Evolutionary conservation across 75 land plant species (phyloP).

Genomic region (Pseudotsuga menziesii): DNA sequence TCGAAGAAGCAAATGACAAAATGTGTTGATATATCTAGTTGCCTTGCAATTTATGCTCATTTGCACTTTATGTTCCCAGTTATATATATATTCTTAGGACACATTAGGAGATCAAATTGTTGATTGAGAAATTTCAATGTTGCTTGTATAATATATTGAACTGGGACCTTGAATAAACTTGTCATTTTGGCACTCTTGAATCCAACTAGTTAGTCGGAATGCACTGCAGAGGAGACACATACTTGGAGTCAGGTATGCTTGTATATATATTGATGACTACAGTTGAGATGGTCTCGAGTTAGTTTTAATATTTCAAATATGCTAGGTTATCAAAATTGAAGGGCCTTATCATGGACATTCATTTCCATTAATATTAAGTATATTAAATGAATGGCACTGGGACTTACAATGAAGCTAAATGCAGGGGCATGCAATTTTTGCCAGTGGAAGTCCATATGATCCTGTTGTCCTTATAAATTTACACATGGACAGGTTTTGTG

Average conservation of each 20-base stretch:
- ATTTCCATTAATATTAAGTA: background rate
- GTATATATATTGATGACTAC: background rate
- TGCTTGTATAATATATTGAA: background rate
- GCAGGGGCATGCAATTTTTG: conserved; percentile 43
- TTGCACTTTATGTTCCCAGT: background rate
- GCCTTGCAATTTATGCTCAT: background rate
- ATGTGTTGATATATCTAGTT: background rate
- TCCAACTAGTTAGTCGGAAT: conserved; percentile 46
- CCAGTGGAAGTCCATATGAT: conserved; percentile 49
- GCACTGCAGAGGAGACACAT: conserved; percentile 51
- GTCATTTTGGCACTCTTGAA: conserved; percentile 46
- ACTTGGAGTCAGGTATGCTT: conserved; percentile 36
- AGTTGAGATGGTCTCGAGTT: background rate
- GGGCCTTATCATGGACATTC: background rate
- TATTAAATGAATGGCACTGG: background rate
- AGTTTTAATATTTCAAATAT: background rate
- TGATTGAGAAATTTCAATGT: background rate
- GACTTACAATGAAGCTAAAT: background rate
- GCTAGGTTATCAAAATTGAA: background rate
- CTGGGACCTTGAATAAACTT: conserved; percentile 31
- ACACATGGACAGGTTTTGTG: conserved; percentile 35
- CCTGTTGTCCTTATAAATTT: conserved; percentile 31
- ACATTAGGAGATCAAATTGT: background rate
- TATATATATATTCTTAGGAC: background rate
- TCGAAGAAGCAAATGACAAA: background rate